Evolutionary conservation across 148 eudicot species (phyloP).

Genomic region (Polygonum aviculare): DNA sequence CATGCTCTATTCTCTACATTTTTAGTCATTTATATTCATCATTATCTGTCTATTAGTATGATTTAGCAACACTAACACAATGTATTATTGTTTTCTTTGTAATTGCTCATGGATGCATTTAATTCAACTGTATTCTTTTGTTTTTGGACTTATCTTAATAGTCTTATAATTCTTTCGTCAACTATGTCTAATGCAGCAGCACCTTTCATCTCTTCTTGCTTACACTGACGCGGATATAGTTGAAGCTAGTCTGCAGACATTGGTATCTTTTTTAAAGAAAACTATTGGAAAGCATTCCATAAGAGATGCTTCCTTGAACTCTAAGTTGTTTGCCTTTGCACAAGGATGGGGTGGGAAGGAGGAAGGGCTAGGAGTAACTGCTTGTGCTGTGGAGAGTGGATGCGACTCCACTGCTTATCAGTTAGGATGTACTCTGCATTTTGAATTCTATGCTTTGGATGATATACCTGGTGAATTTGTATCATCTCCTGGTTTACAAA

Average conservation of each 20-base stretch:
- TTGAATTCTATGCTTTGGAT: constrained; percentile 71
- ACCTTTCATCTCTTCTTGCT: constrained; percentile 82
- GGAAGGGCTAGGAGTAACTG: constrained; percentile 90
- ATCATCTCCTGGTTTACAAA: constrained; percentile 53
- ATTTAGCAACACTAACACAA: not conserved
- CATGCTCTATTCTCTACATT: not conserved
- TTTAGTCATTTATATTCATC: not conserved
- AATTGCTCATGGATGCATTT: not conserved
- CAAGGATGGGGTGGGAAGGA: constrained; percentile 99
- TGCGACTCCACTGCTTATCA: constrained; percentile 53
- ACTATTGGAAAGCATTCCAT: constrained; percentile 72
- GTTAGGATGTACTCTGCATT: constrained; percentile 82
- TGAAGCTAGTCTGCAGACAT: constrained; percentile 87
- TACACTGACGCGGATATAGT: constrained; percentile 86
- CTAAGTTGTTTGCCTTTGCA: constrained; percentile 80
- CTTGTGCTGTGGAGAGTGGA: constrained; percentile 73
- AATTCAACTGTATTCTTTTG: not conserved
- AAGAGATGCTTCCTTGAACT: constrained; percentile 68
- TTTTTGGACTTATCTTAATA: not conserved
- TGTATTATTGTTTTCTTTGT: not conserved
- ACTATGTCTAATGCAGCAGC: constrained; percentile 46
- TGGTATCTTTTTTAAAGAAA: constrained; percentile 84
- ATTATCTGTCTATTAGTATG: not conserved
- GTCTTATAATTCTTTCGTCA: constrained; percentile 8
- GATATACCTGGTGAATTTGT: constrained; percentile 31